phyloP scores from a whole-genome alignment of 148 eudicot genomes.

The Hydrangea macrophylla region DNA sequence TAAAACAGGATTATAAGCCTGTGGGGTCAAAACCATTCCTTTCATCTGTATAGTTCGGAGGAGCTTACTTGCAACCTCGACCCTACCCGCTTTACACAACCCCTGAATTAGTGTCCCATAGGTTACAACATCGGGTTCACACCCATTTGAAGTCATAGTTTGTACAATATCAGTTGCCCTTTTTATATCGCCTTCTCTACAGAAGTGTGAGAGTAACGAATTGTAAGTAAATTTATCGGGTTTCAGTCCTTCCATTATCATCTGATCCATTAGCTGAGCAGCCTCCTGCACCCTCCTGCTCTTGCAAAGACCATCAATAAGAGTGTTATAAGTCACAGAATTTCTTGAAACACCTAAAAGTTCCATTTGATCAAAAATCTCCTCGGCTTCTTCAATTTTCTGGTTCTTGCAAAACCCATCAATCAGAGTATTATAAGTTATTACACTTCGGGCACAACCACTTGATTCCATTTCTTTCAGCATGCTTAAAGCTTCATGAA shows the following conservation, averaged over 20 bases:
- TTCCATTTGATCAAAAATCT: slow-evolving; percentile 94
- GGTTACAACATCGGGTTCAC: slow-evolving; percentile 87
- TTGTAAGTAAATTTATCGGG: slow-evolving; percentile 91
- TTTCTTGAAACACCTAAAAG: slow-evolving; percentile 78
- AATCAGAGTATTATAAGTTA: slow-evolving; percentile 78
- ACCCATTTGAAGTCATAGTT: slow-evolving; percentile 84
- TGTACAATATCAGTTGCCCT: slow-evolving; percentile 92
- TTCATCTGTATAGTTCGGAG: slow-evolving; percentile 77
- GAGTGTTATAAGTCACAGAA: slow-evolving; percentile 72
- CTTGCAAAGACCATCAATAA: slow-evolving; percentile 82
- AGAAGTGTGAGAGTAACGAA: slow-evolving; percentile 76
- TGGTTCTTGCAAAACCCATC: slow-evolving; percentile 79
- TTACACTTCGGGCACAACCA: slow-evolving; percentile 74
- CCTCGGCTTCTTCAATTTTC: slow-evolving; percentile 86
- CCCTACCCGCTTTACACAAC: slow-evolving; percentile 79
- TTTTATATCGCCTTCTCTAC: slow-evolving; percentile 73
- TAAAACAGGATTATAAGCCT: slow-evolving; percentile 80
- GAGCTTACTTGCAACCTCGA: slow-evolving; percentile 68
- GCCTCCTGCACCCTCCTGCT: slow-evolving; percentile 70
- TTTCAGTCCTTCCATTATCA: slow-evolving; percentile 89
- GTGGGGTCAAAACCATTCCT: slow-evolving; percentile 78
- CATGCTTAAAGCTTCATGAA: slow-evolving; percentile 60
- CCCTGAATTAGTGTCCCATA: slow-evolving; percentile 90
- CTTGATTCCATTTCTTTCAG: slow-evolving; percentile 90
- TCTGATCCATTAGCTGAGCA: slow-evolving; percentile 81